Percentiles rank a stretch among this genome's conserved stretches.
phyloP scores from a whole-genome alignment of 345 rosid species.

The Euphorbia lathyris region DNA sequence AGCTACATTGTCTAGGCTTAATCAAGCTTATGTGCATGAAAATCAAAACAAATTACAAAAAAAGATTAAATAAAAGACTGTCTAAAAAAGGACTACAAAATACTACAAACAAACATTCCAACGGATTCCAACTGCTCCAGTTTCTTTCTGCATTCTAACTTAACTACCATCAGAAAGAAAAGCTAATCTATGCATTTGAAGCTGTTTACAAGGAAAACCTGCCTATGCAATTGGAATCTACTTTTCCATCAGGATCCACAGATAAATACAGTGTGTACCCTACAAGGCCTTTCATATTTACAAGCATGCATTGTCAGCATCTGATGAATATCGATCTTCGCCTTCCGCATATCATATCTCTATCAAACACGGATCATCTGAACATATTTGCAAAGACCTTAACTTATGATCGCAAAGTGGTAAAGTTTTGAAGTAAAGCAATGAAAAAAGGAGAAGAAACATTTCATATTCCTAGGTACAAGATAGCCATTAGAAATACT shows the following conservation, averaged over 20 bases:
- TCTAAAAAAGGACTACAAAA: not conserved
- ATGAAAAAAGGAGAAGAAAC: not conserved
- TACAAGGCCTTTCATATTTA: constrained; percentile 27
- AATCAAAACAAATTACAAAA: not conserved
- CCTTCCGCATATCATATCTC: constrained; percentile 10
- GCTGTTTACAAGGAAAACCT: constrained; percentile 2
- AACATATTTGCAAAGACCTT: constrained; percentile 15
- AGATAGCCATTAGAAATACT: not conserved
- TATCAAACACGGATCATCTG: constrained; percentile 45
- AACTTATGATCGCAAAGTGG: not conserved
- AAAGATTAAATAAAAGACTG: not conserved
- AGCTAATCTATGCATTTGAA: not conserved
- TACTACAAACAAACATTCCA: not conserved
- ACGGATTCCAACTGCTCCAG: constrained; percentile 7
- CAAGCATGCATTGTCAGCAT: constrained; percentile 18
- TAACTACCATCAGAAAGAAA: not conserved
- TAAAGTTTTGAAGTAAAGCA: not conserved
- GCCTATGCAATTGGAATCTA: constrained; percentile 18
- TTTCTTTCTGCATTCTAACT: constrained; percentile 19
- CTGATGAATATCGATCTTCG: not conserved
- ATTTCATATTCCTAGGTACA: not conserved
- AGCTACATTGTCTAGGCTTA: not conserved
- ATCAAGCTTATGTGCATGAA: not conserved
- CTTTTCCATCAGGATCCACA: constrained; percentile 9
- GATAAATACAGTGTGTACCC: constrained; percentile 6